Conservation (phyloP, 208 protist genomes). For the Crithidia fasciculata region DNA sequence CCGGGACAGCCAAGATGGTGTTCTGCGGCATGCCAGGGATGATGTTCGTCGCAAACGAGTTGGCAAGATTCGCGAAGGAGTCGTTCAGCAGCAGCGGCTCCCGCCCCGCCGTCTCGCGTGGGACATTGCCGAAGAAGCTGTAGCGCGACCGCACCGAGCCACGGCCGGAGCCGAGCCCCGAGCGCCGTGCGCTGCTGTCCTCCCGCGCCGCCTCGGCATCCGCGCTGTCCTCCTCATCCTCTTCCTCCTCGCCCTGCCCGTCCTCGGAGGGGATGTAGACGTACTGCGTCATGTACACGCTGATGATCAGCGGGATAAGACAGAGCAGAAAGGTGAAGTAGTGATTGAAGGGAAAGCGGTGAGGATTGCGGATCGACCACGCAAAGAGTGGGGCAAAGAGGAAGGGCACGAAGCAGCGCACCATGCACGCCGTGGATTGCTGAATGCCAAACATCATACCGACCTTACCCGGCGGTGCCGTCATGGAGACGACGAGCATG, state of each 20-base stretch:
- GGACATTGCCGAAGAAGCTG: slow-evolving; percentile 24
- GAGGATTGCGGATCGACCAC: slow-evolving; percentile 60
- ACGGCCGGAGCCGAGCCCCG: not conserved
- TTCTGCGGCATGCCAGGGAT: slow-evolving; percentile 38
- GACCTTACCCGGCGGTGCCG: slow-evolving; percentile 57
- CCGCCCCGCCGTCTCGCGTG: slow-evolving; percentile 10
- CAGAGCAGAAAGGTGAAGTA: slow-evolving; percentile 68
- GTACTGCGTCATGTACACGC: slow-evolving; percentile 27
- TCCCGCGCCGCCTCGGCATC: not conserved
- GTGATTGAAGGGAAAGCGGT: slow-evolving; percentile 76
- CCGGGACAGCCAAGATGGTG: slow-evolving; percentile 33
- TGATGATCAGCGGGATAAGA: slow-evolving; percentile 51
- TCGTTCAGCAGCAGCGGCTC: slow-evolving; percentile 40
- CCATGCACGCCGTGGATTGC: slow-evolving; percentile 68
- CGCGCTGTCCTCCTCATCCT: slow-evolving; percentile 7
- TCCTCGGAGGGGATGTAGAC: slow-evolving; percentile 15
- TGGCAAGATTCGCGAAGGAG: slow-evolving; percentile 53
- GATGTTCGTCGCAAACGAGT: slow-evolving; percentile 49
- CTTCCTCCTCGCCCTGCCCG: slow-evolving; percentile 15
- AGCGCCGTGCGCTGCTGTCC: slow-evolving; percentile 8
- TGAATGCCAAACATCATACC: slow-evolving; percentile 81
- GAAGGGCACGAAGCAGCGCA: slow-evolving; percentile 67
- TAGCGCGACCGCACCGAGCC: slow-evolving; percentile 22
- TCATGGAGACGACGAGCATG: slow-evolving; percentile 66
- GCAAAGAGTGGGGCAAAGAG: slow-evolving; percentile 77